Conservation (phyloP, 139 green algal genomes). For the Chloropicon primus region DNA sequence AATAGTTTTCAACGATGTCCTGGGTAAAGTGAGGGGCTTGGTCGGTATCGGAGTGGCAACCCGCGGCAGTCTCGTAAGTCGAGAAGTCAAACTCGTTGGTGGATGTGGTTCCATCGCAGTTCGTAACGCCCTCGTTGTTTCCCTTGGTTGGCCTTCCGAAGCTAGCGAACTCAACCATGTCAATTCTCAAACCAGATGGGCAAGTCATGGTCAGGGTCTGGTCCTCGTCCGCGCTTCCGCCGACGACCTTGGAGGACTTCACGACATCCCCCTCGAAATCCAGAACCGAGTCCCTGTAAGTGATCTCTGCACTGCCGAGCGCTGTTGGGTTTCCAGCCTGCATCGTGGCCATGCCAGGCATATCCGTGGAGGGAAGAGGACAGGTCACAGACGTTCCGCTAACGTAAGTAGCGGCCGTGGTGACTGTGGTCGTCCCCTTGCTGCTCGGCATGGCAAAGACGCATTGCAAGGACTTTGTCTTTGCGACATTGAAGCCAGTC, state of each 20-base stretch:
- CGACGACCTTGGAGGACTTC: neutral
- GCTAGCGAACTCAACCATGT: constrained; percentile 14
- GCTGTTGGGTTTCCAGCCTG: constrained; percentile 15
- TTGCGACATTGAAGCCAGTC: constrained; percentile 15
- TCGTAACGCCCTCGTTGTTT: neutral
- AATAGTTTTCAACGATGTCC: constrained; percentile 8
- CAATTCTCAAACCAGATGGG: constrained; percentile 12
- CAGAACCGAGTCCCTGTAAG: constrained; percentile 8
- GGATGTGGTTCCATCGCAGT: constrained; percentile 12
- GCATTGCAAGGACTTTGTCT: constrained; percentile 11
- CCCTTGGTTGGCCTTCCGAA: constrained; percentile 7
- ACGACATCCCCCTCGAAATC: constrained; percentile 3
- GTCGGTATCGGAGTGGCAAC: constrained; percentile 10
- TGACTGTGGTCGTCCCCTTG: neutral
- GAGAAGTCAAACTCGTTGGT: constrained; percentile 5
- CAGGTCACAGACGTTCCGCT: neutral
- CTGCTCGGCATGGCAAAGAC: neutral
- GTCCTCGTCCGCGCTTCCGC: constrained; percentile 6
- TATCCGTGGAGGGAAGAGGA: neutral
- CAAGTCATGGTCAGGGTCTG: constrained; percentile 4
- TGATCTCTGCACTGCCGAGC: neutral
- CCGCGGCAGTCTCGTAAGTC: neutral
- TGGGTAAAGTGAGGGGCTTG: constrained; percentile 1
- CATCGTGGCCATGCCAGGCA: constrained; percentile 5
- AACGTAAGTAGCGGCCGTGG: neutral